Percentiles rank a stretch among this genome's conserved stretches.
These are phyloP conservation scores for Globisporangium cylindrosporum DNA, from an alignment of 352 stramenopile genomes.

Conservation along the genomic window DNA sequence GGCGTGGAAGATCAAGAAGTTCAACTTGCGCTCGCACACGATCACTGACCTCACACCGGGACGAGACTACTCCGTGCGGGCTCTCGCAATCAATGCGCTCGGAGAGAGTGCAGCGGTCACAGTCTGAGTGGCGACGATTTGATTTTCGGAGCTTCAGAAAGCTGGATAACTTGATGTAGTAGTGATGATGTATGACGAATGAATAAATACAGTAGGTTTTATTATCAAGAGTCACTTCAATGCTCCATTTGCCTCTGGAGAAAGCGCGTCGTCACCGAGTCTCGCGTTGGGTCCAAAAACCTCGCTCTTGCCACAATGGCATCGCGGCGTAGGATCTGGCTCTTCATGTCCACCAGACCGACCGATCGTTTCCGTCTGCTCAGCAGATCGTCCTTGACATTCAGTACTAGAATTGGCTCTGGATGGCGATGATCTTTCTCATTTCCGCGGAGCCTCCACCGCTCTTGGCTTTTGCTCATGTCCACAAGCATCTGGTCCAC, in stretches of 20 bases:
- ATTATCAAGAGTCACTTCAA: neutral
- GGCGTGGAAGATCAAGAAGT: constrained; percentile 54
- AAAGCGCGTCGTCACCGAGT: constrained; percentile 9
- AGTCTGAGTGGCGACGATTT: neutral
- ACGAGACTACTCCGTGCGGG: constrained; percentile 65
- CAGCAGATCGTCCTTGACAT: neutral
- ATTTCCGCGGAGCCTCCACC: neutral
- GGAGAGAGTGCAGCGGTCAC: constrained; percentile 42
- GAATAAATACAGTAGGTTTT: neutral
- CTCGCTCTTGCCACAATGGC: neutral
- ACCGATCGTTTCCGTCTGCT: neutral
- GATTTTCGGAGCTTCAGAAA: neutral
- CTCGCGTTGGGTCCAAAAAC: constrained; percentile 4
- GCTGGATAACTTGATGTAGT: neutral
- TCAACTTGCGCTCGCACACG: constrained; percentile 58
- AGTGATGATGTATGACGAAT: neutral
- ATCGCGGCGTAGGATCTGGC: neutral
- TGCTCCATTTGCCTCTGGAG: neutral
- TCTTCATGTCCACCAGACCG: constrained; percentile 1
- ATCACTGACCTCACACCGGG: constrained; percentile 62
- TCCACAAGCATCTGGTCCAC: constrained; percentile 4
- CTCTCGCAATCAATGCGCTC: constrained; percentile 34
- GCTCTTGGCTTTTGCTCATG: neutral
- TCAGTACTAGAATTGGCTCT: neutral
- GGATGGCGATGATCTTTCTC: neutral